Evolutionary conservation across 148 eudicot genomes (phyloP), one percentile per base, ranked within the genome.

Genomic region (Beta vulgaris): DNA sequence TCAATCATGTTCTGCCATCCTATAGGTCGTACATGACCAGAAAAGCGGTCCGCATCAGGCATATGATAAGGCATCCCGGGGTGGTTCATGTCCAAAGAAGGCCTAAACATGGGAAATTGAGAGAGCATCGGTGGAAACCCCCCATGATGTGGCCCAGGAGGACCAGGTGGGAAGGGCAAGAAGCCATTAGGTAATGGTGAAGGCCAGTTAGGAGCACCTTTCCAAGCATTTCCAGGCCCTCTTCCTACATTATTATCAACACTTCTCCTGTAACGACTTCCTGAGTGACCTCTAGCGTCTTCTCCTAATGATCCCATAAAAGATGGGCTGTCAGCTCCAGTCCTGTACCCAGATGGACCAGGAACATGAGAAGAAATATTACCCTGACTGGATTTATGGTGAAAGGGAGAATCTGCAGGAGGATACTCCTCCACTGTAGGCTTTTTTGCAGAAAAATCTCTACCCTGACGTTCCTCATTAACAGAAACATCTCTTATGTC

Each of bases 171-270:
- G 77, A 86, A 94, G 54, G 98, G 96, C 68, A 90, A 82, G 75
- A 85, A 90, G 40, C 98, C 96, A 82, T 91, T 90, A 64, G 91
- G 73, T 79, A 90, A 54, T 16, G 93, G 92, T 29, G 97, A 82
- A 76, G 96, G 92, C 98, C 98, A 94, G 72, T 76, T 92, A 57
- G 88, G 96, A 68, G 84, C 84, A 35, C 93, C 90, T 73, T 89
- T 90, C 97, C 97, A 94, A 58, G 88, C 71, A 79, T 83, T 90
- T 68, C 90, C 96, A 71, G 88, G 98, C 13, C 77, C 76, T 78
- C 98, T 90, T 80, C 88, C 93, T 54, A 87, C 70, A 72, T 82
- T 87, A 6, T 87, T 84, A 83, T 93, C 97, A 60, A 74, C 87
- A 65, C 81, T 77, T 79, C 97, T 88, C 85, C 97, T 85, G 54